phyloP scores from a whole-genome alignment of 345 rosid species.

The Viola odorata region DNA sequence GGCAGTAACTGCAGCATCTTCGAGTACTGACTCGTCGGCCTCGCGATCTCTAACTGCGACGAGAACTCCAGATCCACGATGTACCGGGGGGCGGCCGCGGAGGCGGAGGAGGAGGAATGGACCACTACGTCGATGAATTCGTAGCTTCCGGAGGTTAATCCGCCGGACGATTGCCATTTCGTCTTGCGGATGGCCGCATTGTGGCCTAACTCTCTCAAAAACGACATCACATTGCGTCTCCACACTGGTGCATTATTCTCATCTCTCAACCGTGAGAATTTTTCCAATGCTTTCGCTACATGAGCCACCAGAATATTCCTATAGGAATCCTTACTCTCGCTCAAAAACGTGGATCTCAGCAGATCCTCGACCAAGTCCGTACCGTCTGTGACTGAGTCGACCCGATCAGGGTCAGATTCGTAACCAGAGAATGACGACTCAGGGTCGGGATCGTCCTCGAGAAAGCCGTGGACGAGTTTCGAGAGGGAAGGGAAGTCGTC shows the following conservation, averaged over 20 bases:
- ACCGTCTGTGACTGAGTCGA: constrained; percentile 25
- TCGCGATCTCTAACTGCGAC: constrained; percentile 74
- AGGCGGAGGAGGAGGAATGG: constrained; percentile 3
- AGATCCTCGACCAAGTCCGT: constrained; percentile 33
- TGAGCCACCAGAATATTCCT: constrained; percentile 34
- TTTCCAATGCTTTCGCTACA: constrained; percentile 44
- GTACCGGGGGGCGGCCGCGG: constrained; percentile 39
- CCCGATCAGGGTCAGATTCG: constrained; percentile 46
- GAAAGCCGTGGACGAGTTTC: constrained; percentile 66
- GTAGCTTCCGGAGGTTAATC: constrained; percentile 54
- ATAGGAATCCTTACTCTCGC: constrained; percentile 34
- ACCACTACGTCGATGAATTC: constrained; percentile 79
- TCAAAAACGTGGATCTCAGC: constrained; percentile 2
- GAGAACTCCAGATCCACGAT: constrained; percentile 71
- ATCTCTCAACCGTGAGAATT: constrained; percentile 24
- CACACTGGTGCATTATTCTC: constrained; percentile 29
- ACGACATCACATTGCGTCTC: constrained; percentile 53
- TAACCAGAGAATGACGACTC: not conserved
- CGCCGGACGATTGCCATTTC: constrained; percentile 61
- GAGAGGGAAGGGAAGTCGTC: constrained; percentile 67
- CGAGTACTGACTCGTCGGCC: constrained; percentile 60
- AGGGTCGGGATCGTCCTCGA: constrained; percentile 36
- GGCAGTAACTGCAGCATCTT: constrained; percentile 44
- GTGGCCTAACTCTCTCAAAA: constrained; percentile 57
- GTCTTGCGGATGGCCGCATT: constrained; percentile 92